A percentile compares a stretch with the other conserved stretches of the same genome.
These are phyloP conservation scores for Pythium coloratum DNA, from an alignment of 352 stramenopile genomes.

Conservation along the genomic window DNA sequence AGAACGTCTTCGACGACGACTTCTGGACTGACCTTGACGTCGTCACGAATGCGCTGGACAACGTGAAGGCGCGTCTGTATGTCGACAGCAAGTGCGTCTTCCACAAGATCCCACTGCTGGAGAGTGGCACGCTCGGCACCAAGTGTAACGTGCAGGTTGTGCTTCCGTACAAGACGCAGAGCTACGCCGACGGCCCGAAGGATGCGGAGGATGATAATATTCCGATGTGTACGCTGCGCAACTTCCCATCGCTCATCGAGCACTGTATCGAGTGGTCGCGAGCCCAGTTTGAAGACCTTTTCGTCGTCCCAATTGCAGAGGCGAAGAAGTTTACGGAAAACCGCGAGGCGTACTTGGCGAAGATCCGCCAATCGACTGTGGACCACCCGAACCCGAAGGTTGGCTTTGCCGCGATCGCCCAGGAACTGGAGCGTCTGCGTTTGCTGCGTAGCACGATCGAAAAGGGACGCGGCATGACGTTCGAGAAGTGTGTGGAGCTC, in stretches of 20 bases:
- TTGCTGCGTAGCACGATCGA: constrained; percentile 54
- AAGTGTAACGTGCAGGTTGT: constrained; percentile 97
- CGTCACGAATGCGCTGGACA: constrained; percentile 99
- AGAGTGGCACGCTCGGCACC: constrained; percentile 98
- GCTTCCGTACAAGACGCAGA: constrained; percentile 87
- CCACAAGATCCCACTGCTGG: constrained; percentile 95
- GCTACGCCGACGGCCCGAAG: constrained; percentile 94
- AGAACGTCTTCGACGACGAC: constrained; percentile 79
- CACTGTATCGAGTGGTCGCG: constrained; percentile 99
- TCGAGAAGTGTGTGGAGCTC: constrained; percentile 70
- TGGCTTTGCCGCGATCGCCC: constrained; percentile 60
- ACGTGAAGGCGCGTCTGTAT: constrained; percentile 97
- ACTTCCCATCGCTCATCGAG: constrained; percentile 95
- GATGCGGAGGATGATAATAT: constrained; percentile 99
- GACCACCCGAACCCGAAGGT: constrained; percentile 78
- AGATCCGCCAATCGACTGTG: constrained; percentile 66
- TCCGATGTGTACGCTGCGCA: constrained; percentile 99
- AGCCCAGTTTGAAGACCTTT: constrained; percentile 84
- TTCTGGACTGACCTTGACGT: constrained; percentile 89
- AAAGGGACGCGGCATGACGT: constrained; percentile 53
- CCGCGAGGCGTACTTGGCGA: constrained; percentile 68
- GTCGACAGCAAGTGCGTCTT: constrained; percentile 99
- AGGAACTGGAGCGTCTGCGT: constrained; percentile 73
- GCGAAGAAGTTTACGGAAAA: constrained; percentile 86
- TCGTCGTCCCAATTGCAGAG: constrained; percentile 78